phyloP scores from a whole-genome alignment of 306 rosid species.

The Castanea mollissima region DNA sequence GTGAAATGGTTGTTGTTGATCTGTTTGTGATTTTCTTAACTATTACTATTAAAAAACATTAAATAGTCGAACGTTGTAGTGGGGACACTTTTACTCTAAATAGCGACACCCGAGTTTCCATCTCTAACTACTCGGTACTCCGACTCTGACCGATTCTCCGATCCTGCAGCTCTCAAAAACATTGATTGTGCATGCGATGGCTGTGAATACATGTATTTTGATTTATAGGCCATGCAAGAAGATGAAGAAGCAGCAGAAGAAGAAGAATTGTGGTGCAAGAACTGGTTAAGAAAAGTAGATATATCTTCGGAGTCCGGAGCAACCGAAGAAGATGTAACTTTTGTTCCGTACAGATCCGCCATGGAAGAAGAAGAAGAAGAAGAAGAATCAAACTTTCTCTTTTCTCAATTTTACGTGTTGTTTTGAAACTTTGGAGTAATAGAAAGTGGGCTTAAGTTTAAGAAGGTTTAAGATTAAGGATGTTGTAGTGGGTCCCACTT shows the following conservation, averaged over 20 bases:
- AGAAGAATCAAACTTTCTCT: background rate
- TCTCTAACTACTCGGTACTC: constrained; percentile 5
- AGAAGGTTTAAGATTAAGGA: constrained; percentile 22
- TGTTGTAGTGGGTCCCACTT: constrained; percentile 12
- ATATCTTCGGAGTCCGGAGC: constrained; percentile 55
- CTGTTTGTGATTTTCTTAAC: background rate
- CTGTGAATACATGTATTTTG: constrained; percentile 21
- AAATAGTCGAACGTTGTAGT: constrained; percentile 30
- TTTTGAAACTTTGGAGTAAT: background rate
- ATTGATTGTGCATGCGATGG: constrained; percentile 19
- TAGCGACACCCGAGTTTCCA: constrained; percentile 16
- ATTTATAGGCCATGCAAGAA: constrained; percentile 28
- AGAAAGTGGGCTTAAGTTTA: background rate
- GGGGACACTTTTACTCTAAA: constrained; percentile 16
- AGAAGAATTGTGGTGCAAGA: constrained; percentile 32
- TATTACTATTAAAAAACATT: background rate
- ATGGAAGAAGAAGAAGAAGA: constrained; percentile 9
- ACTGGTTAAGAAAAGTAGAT: constrained; percentile 58
- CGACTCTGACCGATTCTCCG: constrained; percentile 21
- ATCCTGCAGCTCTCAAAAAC: constrained; percentile 1
- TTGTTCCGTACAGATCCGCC: constrained; percentile 57
- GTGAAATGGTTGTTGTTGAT: too few relatives aligned
- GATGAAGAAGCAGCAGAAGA: constrained; percentile 13
- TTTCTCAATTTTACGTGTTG: background rate
- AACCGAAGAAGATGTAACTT: constrained; percentile 32